These are phyloP conservation scores for Tephrocybe sp. DNA, from an alignment of 768 basidiomycete species.

Conservation along the genomic window DNA sequence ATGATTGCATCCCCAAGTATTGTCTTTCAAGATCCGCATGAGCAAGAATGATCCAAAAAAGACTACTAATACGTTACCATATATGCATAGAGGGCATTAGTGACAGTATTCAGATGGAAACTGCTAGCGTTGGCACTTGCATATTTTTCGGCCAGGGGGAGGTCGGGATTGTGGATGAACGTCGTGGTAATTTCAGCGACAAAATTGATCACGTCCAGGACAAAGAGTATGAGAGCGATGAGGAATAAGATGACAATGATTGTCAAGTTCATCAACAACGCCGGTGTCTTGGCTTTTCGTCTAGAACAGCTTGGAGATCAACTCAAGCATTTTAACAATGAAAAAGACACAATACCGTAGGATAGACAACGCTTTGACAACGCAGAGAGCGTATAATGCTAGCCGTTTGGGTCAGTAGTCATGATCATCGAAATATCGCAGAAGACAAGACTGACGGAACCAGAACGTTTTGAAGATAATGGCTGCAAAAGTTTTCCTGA, in stretches of 20 bases:
- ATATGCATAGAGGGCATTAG: constrained; percentile 5
- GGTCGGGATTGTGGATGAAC: constrained; percentile 3
- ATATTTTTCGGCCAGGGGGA: constrained; percentile 1
- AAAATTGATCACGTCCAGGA: constrained; percentile 5
- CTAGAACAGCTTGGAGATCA: neutral
- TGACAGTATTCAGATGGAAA: neutral
- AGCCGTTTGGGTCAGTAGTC: neutral
- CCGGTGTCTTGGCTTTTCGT: neutral
- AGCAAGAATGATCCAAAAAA: neutral
- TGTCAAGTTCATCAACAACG: constrained; percentile 2
- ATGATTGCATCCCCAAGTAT: constrained; percentile 7
- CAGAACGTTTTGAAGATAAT: constrained; percentile 6
- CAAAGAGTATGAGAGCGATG: constrained; percentile 1
- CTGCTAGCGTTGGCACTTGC: neutral
- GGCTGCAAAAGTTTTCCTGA: constrained; percentile 7
- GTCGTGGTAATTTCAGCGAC: constrained; percentile 1
- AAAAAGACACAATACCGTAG: neutral
- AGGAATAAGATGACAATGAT: constrained; percentile 8
- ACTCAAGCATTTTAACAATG: neutral
- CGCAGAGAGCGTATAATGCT: constrained; percentile 4
- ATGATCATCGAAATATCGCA: neutral
- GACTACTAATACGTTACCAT: neutral
- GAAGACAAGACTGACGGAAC: constrained; percentile 3
- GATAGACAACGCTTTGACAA: constrained; percentile 4
- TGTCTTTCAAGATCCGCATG: neutral